Base-by-base conservation (phyloP, 163 green algal genomes). In the Prototheca wickerhamii region DNA sequence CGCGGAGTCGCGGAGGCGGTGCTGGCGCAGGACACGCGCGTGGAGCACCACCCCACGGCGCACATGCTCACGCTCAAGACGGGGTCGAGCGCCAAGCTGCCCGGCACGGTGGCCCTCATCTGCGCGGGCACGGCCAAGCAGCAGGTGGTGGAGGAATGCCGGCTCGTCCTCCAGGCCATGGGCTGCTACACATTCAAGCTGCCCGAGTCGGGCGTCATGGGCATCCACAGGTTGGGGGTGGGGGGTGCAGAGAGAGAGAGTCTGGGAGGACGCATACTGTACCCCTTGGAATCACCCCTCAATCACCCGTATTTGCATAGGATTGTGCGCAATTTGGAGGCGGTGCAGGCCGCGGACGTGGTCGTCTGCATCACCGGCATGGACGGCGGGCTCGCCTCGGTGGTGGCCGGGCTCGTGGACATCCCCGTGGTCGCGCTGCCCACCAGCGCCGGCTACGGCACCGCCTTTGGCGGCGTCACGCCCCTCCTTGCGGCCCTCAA, bases 321-420 rank as follows among this genome's bases (percentile, higher is more conserved):
- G 34, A 61, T 80, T n/a, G 46, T 80, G 63, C 64, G 74, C 37
- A 80, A 73, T 60, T 65, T 79, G 46, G 68, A 71, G 10, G 77
- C 80, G 40, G 67, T 86, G 15, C 61, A 75, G 28, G 66, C 72
- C 15, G 84, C 84, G 4, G 79, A 91, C 37, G 87, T 93, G 35
- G 77, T 94, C 31, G 69, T 93, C n/a, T 84, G 86, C 52, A 71
- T 92, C 30, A 74, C 83, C 12, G 86, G 86, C 44, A 89, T 80
- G 65, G 86, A 93, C 62, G 79, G 78, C 21, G 77, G 82, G 3
- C 67, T 94, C 42, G 76, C 86, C 4, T 75, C 66, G 8, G 75
- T 91, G 17, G 77, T 91, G 29, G 84, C 81, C 3, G 84, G 84
- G 4, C 53, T 91, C 58, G 80, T 87, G 35, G 82, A 88, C 43